Percentiles rank a stretch among this genome's conserved stretches.
Conservation (phyloP, 2,329 filamentous ascomycete genomes). For the Pseudogymnoascus sp. region DNA sequence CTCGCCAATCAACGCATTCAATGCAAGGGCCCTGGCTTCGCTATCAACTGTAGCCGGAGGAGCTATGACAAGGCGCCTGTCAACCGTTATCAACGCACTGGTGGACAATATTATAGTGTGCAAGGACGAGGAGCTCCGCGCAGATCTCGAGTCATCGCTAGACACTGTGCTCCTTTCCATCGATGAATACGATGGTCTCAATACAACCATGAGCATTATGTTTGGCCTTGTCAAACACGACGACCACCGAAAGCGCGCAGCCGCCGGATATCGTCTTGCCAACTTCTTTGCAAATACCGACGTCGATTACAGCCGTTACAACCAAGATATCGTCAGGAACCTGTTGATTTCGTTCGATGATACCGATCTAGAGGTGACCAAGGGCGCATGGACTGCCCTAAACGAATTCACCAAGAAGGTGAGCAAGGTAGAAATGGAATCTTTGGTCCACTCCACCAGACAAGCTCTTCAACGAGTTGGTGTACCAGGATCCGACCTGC, state of each 20-base stretch:
- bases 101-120: constrained; percentile 84
- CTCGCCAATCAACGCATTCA: constrained; percentile 86
- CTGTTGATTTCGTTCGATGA: constrained; percentile 91
- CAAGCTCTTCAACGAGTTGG: constrained; percentile 83
- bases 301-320: constrained; percentile 90
- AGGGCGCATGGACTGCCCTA: constrained; percentile 80
- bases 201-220: constrained; percentile 91
- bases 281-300: constrained; percentile 76
- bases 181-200: constrained; percentile 92
- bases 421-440: constrained; percentile 97
- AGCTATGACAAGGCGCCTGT: constrained; percentile 83
- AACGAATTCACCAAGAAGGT: constrained; percentile 81
- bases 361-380: constrained; percentile 71
- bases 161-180: constrained; percentile 86
- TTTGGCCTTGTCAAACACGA: constrained; percentile 83
- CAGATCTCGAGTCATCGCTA: constrained; percentile 71
- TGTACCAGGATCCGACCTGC: constrained; percentile 71
- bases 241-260: constrained; percentile 74
- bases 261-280: constrained; percentile 69
- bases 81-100: constrained; percentile 83
- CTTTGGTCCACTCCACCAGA: constrained; percentile 75
- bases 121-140: constrained; percentile 56
- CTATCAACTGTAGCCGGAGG: constrained; percentile 83
- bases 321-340: constrained; percentile 87
- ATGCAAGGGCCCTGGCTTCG: constrained; percentile 87